Conservation (phyloP, 306 rosid genomes). For the Alnus glutinosa region DNA sequence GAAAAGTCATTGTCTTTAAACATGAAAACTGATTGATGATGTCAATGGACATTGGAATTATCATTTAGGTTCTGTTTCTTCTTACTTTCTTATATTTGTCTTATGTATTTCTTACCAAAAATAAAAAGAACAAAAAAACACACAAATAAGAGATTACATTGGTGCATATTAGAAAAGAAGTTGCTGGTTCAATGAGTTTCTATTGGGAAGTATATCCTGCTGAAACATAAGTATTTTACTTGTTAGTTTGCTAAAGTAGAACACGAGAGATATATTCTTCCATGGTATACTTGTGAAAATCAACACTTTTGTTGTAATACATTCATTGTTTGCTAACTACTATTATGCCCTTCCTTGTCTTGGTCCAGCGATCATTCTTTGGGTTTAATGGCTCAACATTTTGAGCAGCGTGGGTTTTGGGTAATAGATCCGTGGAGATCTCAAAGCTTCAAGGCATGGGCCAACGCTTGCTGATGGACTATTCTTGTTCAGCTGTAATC, state of each 20-base stretch:
- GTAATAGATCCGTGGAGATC: conserved; percentile 10
- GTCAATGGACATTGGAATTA: not conserved
- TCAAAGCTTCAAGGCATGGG: not conserved
- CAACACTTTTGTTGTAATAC: not conserved
- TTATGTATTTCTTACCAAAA: not conserved
- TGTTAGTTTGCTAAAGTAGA: conserved; percentile 1
- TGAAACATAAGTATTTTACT: conserved; percentile 1
- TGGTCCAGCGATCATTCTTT: conserved; percentile 70
- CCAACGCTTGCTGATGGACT: conserved; percentile 12
- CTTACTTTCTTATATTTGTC: not conserved
- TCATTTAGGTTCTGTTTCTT: not conserved
- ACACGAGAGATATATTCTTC: conserved; percentile 9
- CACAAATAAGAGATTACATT: no score
- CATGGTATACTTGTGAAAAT: not conserved
- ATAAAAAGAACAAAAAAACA: not conserved
- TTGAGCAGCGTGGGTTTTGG: conserved; percentile 36
- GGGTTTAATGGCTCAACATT: conserved; percentile 95
- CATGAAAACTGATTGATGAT: not conserved
- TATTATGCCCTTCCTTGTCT: conserved; percentile 24
- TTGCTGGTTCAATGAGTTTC: not conserved
- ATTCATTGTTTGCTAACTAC: conserved; percentile 16
- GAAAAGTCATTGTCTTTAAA: not conserved
- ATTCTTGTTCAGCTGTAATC: conserved; percentile 11
- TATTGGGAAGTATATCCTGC: conserved; percentile 3
- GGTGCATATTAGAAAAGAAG: no score